Base-by-base conservation (phyloP, 371 early-diverging fungal genomes). In the Neoconidiobolus thromboides region DNA sequence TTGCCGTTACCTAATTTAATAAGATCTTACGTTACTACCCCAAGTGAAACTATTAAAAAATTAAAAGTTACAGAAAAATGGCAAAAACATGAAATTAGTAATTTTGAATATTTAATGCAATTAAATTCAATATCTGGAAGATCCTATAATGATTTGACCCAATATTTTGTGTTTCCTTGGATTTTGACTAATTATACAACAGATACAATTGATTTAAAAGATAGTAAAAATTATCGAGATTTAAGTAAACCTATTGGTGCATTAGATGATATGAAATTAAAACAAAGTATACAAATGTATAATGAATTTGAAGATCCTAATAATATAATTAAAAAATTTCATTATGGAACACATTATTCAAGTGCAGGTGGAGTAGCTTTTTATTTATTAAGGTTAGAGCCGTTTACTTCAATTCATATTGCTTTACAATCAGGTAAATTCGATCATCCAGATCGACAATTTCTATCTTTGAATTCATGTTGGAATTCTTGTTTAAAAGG, bases 281-380 rank as follows among this genome's bases (percentile, higher is more conserved):
- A 67, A 44, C 75, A 77, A 46, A 73, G 71, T 64, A 52, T 77
- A 41, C 81, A 83, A 60, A 67, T 84, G 2, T 83, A 76, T 67
- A 65, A 76, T 55, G 60, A 66, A 0, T 83, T 83, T 65, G 82
- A 83, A 60, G 84, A 85, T 62, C 81, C 82, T 0, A 58, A 69
- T 0, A 81, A 80, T 2, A 61, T 65, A 7, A 71, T 80, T 43
- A 63, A 64, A 41, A 78, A 80, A 64, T 85, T 83, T 64, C 74
- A 75, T 59, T 84, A 86, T 62, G 85, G 85, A 7, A 81, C 86
- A 14, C 86, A 86, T 63, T 86, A 86, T 67, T 83, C 83, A 6
- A 75, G 78, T n/a, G 77, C 86, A 0, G 82, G 79, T n/a, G 65
- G 78, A 0, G 80, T 81, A 3, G 65, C 81, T n/a, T 79, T 75